Evolutionary conservation across 2,329 filamentous ascomycete species (phyloP).

Genomic region (Trichoderma hamatum): DNA sequence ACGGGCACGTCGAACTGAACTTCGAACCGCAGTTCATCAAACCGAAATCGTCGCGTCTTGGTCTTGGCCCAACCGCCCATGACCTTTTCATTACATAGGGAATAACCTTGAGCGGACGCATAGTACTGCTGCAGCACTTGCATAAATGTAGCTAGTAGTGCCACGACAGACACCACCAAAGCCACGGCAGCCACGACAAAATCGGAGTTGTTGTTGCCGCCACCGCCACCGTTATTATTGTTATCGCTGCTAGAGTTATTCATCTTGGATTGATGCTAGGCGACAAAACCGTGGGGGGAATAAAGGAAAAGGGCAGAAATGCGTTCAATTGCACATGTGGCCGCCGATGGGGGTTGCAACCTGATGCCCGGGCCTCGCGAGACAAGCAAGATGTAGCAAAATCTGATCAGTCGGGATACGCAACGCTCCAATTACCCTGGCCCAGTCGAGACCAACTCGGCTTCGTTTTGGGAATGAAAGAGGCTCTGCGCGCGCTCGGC

Average conservation of each 20-base stretch:
- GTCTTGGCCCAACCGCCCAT: conserved; percentile 51
- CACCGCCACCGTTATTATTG: conserved; percentile 14
- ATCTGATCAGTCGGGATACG: not conserved
- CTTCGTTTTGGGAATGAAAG: not conserved
- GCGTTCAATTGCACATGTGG: not conserved
- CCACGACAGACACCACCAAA: conserved; percentile 52
- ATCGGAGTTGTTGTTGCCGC: conserved; percentile 35
- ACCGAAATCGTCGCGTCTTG: conserved; percentile 46
- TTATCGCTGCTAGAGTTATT: conserved; percentile 9
- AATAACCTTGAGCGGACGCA: conserved; percentile 53
- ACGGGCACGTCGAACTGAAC: conserved; percentile 54
- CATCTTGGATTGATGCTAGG: conserved; percentile 6
- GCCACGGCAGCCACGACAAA: conserved; percentile 49
- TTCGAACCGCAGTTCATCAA: conserved; percentile 52
- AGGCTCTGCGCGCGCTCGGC: not conserved
- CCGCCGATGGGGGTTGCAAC: not conserved
- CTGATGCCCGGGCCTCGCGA: not conserved
- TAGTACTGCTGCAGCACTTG: conserved; percentile 56
- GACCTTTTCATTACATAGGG: conserved; percentile 51
- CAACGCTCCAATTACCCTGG: not conserved
- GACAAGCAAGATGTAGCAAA: not conserved
- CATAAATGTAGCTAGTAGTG: conserved; percentile 48
- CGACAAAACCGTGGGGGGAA: too few species aligned
- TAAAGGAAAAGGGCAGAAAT: not conserved
- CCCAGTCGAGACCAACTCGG: not conserved